phyloP scores from a whole-genome alignment of 208 protist species.

The Crithidia expoeki region DNA sequence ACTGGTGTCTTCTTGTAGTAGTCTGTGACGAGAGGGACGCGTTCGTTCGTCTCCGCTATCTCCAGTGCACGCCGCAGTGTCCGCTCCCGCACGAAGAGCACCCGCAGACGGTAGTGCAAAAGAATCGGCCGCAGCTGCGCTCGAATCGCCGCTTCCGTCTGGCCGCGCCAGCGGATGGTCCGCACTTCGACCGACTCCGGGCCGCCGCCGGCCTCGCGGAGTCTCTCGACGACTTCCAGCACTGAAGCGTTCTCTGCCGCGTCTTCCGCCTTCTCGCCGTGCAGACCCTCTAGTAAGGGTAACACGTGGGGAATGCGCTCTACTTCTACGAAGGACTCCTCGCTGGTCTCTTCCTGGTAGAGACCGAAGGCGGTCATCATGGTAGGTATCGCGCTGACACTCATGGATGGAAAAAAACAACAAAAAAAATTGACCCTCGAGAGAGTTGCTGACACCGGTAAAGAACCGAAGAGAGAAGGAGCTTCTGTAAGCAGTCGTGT shows the following conservation, averaged over 20 bases:
- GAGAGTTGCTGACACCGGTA: no score
- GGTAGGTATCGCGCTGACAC: constrained; percentile 5
- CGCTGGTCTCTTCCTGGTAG: constrained; percentile 14
- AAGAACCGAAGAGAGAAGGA: no score
- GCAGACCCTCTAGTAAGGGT: constrained; percentile 33
- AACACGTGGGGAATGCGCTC: constrained; percentile 39
- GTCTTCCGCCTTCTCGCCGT: not conserved
- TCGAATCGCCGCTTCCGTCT: constrained; percentile 36
- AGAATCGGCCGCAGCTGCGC: constrained; percentile 43
- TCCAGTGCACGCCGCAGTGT: constrained; percentile 42
- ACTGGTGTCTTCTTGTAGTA: constrained; percentile 20
- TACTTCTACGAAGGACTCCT: constrained; percentile 7
- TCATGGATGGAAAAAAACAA: no score
- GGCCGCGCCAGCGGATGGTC: constrained; percentile 49
- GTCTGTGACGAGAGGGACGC: constrained; percentile 27
- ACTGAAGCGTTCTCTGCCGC: constrained; percentile 15
- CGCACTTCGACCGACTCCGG: constrained; percentile 23
- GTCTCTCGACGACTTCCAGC: constrained; percentile 17
- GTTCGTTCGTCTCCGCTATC: constrained; percentile 44
- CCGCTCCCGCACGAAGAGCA: constrained; percentile 56
- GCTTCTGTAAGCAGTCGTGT: no score
- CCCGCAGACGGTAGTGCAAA: constrained; percentile 56
- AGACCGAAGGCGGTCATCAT: constrained; percentile 33
- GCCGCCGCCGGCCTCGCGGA: constrained; percentile 17
- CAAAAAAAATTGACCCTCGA: no score